phyloP scores from a whole-genome alignment of 2,329 filamentous ascomycete species.

The Madurella fahalii region DNA sequence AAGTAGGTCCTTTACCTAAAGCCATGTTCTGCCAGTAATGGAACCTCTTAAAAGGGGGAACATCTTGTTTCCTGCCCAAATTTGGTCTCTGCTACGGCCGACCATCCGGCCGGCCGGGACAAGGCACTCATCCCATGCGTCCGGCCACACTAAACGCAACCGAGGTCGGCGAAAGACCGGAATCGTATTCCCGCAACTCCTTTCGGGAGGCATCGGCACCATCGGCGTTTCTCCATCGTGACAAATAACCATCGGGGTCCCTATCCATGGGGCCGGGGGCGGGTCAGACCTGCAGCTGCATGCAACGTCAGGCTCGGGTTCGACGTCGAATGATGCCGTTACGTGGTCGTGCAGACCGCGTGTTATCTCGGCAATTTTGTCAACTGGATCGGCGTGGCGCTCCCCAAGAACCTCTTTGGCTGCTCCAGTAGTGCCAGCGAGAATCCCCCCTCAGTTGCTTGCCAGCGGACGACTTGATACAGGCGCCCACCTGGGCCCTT shows the following conservation, averaged over 20 bases:
- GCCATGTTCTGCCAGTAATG: too few species aligned
- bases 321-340: slow-evolving; percentile 1
- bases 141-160: too few species aligned
- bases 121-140: too few species aligned
- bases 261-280: not conserved
- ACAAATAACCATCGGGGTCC: not conserved
- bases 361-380: slow-evolving; percentile 8
- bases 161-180: too few species aligned
- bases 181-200: not conserved
- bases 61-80: too few species aligned
- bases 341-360: slow-evolving; percentile 1
- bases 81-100: too few species aligned
- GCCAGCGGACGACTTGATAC: not conserved
- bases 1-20: too few species aligned
- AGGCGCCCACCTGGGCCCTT: not conserved
- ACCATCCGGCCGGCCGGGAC: too few species aligned
- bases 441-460: not conserved
- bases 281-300: slow-evolving; percentile 8
- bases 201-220: not conserved
- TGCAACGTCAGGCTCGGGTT: not conserved
- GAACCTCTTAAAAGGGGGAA: too few species aligned
- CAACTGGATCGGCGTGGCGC: not conserved
- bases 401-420: not conserved
- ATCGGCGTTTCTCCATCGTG: not conserved
- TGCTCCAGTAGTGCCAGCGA: not conserved